These are phyloP conservation scores for Myxozyma mucilagina DNA, from an alignment of 805 yeast species.

Conservation along the genomic window DNA sequence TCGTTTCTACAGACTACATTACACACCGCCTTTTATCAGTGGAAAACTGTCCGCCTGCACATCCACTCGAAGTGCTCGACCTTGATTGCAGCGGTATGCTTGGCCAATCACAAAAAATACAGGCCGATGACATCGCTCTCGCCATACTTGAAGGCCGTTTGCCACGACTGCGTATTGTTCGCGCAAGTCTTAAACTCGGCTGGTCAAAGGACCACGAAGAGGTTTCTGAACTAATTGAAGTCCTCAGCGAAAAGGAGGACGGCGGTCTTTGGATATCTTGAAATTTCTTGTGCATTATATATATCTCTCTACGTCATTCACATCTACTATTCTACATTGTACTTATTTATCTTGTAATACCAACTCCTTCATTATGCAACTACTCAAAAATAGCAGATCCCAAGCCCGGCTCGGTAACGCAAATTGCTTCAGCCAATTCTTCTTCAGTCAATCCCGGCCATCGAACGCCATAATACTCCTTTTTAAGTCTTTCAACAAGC, in stretches of 20 bases:
- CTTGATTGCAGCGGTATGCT: constrained; percentile 80
- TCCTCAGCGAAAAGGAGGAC: constrained; percentile 73
- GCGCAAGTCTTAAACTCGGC: constrained; percentile 75
- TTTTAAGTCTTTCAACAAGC: constrained; percentile 48
- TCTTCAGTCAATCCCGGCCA: constrained; percentile 52
- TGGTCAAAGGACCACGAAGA: constrained; percentile 66
- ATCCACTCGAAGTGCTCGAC: constrained; percentile 61
- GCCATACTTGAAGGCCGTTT: constrained; percentile 78
- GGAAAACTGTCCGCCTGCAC: constrained; percentile 41
- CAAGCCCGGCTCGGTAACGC: constrained; percentile 56
- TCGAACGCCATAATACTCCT: constrained; percentile 52
- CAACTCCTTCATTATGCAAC: neutral
- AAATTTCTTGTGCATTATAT: neutral
- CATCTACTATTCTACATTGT: neutral
- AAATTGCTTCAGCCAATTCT: constrained; percentile 53
- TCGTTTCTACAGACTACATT: constrained; percentile 78
- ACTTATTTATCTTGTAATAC: neutral
- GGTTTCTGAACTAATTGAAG: constrained; percentile 62
- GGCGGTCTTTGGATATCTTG: constrained; percentile 59
- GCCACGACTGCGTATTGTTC: constrained; percentile 62
- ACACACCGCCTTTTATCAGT: constrained; percentile 47
- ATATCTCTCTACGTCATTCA: neutral
- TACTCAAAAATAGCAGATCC: constrained; percentile 45
- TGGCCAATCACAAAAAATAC: constrained; percentile 79
- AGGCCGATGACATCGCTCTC: constrained; percentile 84